phyloP scores from a whole-genome alignment of 1,139 yeast genomes.

The Hansenula sp. region DNA sequence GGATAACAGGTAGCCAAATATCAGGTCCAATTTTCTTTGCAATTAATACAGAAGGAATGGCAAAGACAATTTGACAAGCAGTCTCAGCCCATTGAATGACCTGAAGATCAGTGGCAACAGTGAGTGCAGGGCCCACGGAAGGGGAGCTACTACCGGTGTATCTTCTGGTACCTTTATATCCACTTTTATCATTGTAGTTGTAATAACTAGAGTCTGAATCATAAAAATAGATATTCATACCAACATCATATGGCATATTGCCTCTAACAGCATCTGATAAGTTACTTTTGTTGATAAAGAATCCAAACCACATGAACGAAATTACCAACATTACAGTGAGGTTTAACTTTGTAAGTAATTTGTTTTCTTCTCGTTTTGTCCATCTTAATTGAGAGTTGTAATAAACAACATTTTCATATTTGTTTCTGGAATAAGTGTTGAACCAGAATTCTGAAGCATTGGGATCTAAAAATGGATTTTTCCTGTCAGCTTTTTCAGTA shows the following conservation, averaged over 20 bases:
- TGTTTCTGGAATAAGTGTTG: not conserved
- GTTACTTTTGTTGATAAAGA: not conserved
- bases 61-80: not conserved
- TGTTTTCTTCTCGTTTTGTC: not conserved
- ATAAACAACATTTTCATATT: not conserved
- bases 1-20: constrained; percentile 49
- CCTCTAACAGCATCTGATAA: not conserved
- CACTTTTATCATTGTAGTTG: not conserved
- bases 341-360: not conserved
- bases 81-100: constrained; percentile 15
- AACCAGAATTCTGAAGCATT: not conserved
- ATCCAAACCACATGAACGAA: not conserved
- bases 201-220: not conserved
- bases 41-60: constrained; percentile 45
- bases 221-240: not conserved
- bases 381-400: not conserved
- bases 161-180: not conserved
- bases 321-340: not conserved
- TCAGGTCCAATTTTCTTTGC: constrained; percentile 53
- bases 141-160: not conserved
- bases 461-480: not conserved
- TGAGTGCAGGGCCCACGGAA: not conserved
- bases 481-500: too few relatives aligned
- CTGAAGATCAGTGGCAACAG: not conserved
- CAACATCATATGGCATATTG: not conserved